Conservation (phyloP, 176 grass and related monocot species). For the Zoysia japonica region DNA sequence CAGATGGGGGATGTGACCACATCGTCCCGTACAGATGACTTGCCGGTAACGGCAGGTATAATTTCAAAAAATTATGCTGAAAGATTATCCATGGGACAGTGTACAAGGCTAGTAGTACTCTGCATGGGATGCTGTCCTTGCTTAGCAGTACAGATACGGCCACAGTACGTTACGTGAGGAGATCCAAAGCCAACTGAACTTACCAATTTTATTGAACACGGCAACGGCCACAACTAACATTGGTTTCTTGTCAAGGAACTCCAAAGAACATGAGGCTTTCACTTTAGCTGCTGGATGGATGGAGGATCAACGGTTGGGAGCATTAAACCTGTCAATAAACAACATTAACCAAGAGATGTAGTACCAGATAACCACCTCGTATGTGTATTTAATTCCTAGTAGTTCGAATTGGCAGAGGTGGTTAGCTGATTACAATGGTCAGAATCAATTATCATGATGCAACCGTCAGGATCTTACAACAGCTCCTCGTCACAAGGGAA, state of each 20-base stretch:
- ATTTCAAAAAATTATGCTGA: background rate
- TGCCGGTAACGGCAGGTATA: conserved; percentile 37
- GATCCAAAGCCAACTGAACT: background rate
- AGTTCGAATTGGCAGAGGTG: background rate
- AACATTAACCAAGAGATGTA: conserved; percentile 20
- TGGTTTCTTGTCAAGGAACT: background rate
- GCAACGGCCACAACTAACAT: background rate
- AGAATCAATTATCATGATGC: conserved; percentile 23
- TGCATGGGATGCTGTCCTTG: conserved; percentile 29
- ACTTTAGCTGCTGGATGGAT: conserved; percentile 26
- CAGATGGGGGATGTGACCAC: background rate
- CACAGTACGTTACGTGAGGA: background rate
- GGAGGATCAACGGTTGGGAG: background rate
- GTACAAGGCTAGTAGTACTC: background rate
- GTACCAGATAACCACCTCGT: conserved; percentile 24
- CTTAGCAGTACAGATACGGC: conserved; percentile 32
- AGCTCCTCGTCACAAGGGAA: background rate
- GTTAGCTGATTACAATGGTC: conserved; percentile 28
- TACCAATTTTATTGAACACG: conserved; percentile 8
- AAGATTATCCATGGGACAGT: background rate
- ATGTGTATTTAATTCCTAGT: conserved; percentile 2
- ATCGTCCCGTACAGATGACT: conserved; percentile 21
- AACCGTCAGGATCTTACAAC: background rate
- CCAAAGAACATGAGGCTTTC: conserved; percentile 4
- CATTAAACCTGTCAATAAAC: conserved; percentile 27